These are phyloP conservation scores for Selenicereus undatus DNA, from an alignment of 148 eudicot genomes.

Conservation along the genomic window DNA sequence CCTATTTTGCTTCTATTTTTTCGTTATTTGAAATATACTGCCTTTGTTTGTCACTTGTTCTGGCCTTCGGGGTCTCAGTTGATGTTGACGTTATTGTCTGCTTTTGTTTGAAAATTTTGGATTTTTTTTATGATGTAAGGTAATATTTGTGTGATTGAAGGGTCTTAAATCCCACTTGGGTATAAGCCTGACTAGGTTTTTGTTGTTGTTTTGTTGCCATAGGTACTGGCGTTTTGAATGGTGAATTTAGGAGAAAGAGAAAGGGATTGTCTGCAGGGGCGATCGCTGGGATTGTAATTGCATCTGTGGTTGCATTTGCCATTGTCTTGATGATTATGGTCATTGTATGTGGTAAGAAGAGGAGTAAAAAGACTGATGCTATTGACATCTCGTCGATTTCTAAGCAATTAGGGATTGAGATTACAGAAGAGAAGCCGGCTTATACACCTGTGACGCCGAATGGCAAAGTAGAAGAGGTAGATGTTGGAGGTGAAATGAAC, in stretches of 20 bases:
- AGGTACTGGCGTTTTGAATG: conserved; percentile 32
- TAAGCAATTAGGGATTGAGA: conserved; percentile 35
- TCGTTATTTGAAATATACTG: neutral
- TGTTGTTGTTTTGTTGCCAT: conserved; percentile 7
- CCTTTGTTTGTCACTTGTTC: neutral
- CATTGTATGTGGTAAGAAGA: conserved; percentile 45
- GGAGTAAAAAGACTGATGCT: conserved; percentile 36
- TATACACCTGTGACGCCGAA: conserved; percentile 29
- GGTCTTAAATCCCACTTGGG: neutral
- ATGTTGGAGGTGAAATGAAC: conserved; percentile 36
- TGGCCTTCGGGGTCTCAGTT: too few species aligned
- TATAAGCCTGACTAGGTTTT: neutral
- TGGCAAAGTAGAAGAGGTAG: conserved; percentile 23
- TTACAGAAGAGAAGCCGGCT: conserved; percentile 33
- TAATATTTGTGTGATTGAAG: conserved; percentile 5
- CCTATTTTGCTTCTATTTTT: neutral
- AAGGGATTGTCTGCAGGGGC: conserved; percentile 59
- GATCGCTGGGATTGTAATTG: conserved; percentile 77
- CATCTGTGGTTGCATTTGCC: conserved; percentile 51
- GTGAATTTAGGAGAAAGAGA: conserved; percentile 22
- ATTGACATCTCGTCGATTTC: conserved; percentile 42
- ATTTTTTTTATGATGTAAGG: neutral
- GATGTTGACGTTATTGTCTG: neutral
- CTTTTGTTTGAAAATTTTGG: neutral
- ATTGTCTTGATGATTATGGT: conserved; percentile 43